These are phyloP conservation scores for Alternaria rosae DNA, from an alignment of 2,329 filamentous ascomycete species.

Conservation along the genomic window DNA sequence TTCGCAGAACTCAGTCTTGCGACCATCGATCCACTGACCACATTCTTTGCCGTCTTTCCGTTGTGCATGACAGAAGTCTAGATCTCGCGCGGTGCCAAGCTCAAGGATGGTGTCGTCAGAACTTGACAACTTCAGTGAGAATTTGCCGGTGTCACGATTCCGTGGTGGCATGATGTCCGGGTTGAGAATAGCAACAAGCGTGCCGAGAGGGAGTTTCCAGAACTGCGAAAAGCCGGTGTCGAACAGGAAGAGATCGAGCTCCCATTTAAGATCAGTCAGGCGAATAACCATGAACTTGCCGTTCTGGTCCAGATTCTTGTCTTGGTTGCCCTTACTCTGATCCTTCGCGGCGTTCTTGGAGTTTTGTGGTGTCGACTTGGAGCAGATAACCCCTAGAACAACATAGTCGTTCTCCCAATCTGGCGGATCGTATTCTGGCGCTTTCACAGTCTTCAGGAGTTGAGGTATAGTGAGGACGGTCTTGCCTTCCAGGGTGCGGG, in stretches of 20 bases:
- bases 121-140: constrained; percentile 84
- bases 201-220: constrained; percentile 94
- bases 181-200: constrained; percentile 89
- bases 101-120: constrained; percentile 91
- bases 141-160: constrained; percentile 79
- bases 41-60: constrained; percentile 86
- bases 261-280: constrained; percentile 87
- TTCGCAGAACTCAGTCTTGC: constrained; percentile 89
- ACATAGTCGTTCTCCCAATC: constrained; percentile 90
- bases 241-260: constrained; percentile 91
- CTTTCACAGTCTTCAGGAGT: constrained; percentile 80
- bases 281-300: constrained; percentile 94
- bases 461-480: constrained; percentile 81
- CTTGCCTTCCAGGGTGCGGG: constrained; percentile 79
- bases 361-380: constrained; percentile 81
- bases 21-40: constrained; percentile 83
- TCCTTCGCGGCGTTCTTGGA: constrained; percentile 59
- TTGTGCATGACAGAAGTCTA: constrained; percentile 85
- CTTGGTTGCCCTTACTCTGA: constrained; percentile 52
- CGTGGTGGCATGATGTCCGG: constrained; percentile 89
- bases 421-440: constrained; percentile 78
- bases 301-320: constrained; percentile 62
- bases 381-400: constrained; percentile 84
- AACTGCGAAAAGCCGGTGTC: constrained; percentile 88
- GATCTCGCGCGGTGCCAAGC: constrained; percentile 81